phyloP scores from a whole-genome alignment of 495 filamentous ascomycete genomes.

The Oidiodendron maius region DNA sequence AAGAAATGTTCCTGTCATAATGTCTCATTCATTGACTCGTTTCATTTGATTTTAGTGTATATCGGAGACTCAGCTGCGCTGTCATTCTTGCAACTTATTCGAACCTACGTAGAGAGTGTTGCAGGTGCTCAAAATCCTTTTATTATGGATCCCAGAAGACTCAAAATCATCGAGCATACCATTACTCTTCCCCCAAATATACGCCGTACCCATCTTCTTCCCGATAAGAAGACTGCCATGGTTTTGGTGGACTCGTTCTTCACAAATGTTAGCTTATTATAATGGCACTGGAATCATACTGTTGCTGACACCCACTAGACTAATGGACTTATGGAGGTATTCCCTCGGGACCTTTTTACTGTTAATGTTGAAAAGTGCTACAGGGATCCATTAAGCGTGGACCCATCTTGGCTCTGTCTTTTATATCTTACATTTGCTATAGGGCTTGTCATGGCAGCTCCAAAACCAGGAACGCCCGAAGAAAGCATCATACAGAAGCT shows the following conservation, averaged over 20 bases:
- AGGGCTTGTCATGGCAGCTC: constrained; percentile 51
- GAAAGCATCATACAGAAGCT: constrained; percentile 45
- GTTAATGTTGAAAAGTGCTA: constrained; percentile 45
- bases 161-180: constrained; percentile 61
- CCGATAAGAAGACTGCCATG: constrained; percentile 46
- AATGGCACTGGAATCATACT: neutral
- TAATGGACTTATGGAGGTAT: constrained; percentile 47
- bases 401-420: constrained; percentile 38
- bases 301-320: constrained; percentile 32
- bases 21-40: no score
- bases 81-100: constrained; percentile 65
- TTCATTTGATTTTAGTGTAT: constrained; percentile 54
- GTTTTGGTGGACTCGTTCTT: constrained; percentile 55
- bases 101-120: constrained; percentile 63
- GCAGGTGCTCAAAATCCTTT: constrained; percentile 56
- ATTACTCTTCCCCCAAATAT: constrained; percentile 36
- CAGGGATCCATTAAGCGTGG: constrained; percentile 40
- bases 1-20: neutral
- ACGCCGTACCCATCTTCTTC: constrained; percentile 35
- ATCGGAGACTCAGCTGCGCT: constrained; percentile 69
- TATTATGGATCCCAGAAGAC: constrained; percentile 61
- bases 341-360: constrained; percentile 44
- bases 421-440: constrained; percentile 51
- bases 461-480: constrained; percentile 39
- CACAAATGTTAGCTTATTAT: constrained; percentile 39